Base-by-base conservation (phyloP, 805 yeast genomes). In the Lachancea nothofagi region DNA sequence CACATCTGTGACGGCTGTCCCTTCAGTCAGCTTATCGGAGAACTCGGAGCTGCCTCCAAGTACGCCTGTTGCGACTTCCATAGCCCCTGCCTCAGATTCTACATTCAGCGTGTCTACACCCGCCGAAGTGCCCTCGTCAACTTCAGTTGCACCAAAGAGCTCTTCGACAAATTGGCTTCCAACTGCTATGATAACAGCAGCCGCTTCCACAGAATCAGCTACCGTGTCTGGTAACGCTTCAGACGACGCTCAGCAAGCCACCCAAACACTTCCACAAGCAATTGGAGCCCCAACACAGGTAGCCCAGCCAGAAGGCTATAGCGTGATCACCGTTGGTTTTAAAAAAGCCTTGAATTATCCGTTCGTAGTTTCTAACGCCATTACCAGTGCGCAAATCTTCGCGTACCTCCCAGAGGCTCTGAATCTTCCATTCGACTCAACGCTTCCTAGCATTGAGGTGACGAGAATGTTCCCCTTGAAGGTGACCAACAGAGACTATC, bases 351-450 rank as follows among this genome's bases (percentile, higher is more conserved):
- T 88, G 62, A 88, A 87, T 62, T 90, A 89, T 63, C 85, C 86
- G 53, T 88, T 88, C 49, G 84, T 93, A 48, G 93, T 76, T 45
- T 81, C 70, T 49, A 79, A 88, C 54, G 85, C 95, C 45, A 84
- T 72, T 57, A 87, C 98, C 47, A 84, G 95, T 49, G 84, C 77
- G 26, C 94, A 82, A 31, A 71, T 67, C 18, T 64, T 58, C 50
- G 78, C 71, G 54, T 88, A 80, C 61, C 71, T 93, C 53, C 97
- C 97, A n/a, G 62, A 62, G 26, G 83, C 82, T 12, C 66, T 90
- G 42, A 64, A 69, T 1, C 72, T 63, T 53, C 89, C 95, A 41
- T 80, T 86, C 50, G 57, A 65, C 10, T 52, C 59, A 22, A 29
- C 41, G 3, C 36, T 61, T 78, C 41, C 66, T 21, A 75, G 88